These are phyloP conservation scores for Phytophthora litchii DNA, from an alignment of 352 stramenopile species.

Conservation along the genomic window DNA sequence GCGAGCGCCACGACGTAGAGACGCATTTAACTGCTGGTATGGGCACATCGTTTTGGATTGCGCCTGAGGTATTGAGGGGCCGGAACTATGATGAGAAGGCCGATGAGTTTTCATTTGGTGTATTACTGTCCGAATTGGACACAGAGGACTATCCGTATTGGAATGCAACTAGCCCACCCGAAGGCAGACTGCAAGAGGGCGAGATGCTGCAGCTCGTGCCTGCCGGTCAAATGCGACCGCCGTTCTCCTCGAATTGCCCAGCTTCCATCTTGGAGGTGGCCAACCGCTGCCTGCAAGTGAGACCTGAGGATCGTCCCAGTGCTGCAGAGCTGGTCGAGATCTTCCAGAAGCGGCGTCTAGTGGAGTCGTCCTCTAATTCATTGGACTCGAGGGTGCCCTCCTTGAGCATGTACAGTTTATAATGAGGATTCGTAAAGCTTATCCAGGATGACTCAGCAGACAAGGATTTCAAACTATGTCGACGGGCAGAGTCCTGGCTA, in stretches of 20 bases:
- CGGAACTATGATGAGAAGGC: constrained; percentile 45
- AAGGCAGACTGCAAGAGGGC: constrained; percentile 32
- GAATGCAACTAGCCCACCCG: constrained; percentile 25
- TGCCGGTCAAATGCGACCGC: constrained; percentile 30
- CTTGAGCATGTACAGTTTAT: constrained; percentile 20
- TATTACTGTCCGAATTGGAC: constrained; percentile 55
- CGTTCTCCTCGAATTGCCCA: constrained; percentile 38
- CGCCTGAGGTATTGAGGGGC: constrained; percentile 38
- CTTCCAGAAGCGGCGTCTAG: constrained; percentile 15
- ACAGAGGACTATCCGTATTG: constrained; percentile 47
- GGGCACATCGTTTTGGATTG: constrained; percentile 46
- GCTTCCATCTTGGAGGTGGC: constrained; percentile 40
- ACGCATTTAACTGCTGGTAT: constrained; percentile 41
- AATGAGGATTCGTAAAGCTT: constrained; percentile 1
- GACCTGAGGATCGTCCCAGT: constrained; percentile 34
- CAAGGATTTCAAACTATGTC: too few species aligned
- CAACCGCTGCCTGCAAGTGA: constrained; percentile 33
- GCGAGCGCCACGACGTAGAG: constrained; percentile 32
- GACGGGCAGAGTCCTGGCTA: constrained; percentile 6
- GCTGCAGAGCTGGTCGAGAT: constrained; percentile 31
- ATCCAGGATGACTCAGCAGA: neutral
- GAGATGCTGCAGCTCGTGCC: constrained; percentile 44
- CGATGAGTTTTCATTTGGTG: constrained; percentile 45
- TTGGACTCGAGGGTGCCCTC: constrained; percentile 12
- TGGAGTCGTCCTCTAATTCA: constrained; percentile 1